Evolutionary conservation across 345 rosid genomes (phyloP), one percentile per base, ranked within the genome.

Genomic region (Clarkia xantiana): DNA sequence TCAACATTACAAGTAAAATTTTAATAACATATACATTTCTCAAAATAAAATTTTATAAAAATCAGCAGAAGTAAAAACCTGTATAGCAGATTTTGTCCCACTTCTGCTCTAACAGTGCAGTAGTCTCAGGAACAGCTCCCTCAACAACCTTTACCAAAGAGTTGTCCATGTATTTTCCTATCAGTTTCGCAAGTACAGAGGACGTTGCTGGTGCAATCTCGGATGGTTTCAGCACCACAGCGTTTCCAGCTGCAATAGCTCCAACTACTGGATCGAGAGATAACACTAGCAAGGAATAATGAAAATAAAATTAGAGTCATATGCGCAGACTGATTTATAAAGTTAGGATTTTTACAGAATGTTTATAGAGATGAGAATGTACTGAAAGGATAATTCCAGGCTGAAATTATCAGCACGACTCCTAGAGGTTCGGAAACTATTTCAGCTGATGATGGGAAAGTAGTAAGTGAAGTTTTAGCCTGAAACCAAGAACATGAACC

Each of bases 11-110:
- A 40, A 13, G 49, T 18, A 12, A 15, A 0, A 25, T 34, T 40
- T 49, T 49, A 49, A 49, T 13, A 25, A 22, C 2, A 15, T 25
- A 22, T n/a, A n/a, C n/a, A n/a, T n/a, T n/a, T n/a, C n/a, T n/a
- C n/a, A 22, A 23, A 52, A 52, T 17, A 44, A 55, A 18, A 45
- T 15, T 1, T 11, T 0, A 13, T 18, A 45, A 20, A 19, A 34
- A 38, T 11, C 10, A 1, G 14, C 14, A 9, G 25, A 48, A 57
- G 52, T 23, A 47, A 47, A 47, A 22, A 93, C 99, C 99, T 78
- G 99, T 93, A 62, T 87, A 93, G 54, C 80, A 67, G 65, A 93
- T 93, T 65, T 93, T 93, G 69, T 93, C 94, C 99, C 96, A 93
- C 59, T 80, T 93, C 44, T 93, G 99, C 49, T 87, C 96, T 44